These are phyloP conservation scores for Artemisia argyi DNA, from an alignment of 129 eudicot genomes.

Conservation along the genomic window DNA sequence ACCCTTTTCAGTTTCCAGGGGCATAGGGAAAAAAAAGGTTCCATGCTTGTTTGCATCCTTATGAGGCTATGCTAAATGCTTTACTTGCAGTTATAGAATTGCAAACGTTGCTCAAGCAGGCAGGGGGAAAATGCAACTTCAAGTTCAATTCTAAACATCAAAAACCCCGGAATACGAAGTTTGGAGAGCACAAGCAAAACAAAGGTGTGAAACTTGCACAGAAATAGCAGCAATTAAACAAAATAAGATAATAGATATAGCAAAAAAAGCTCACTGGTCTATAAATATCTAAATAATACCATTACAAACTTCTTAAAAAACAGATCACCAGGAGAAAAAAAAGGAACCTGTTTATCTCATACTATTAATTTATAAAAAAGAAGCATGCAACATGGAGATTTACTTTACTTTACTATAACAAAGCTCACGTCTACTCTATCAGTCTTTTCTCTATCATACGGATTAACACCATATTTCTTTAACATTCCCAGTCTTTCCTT, in stretches of 20 bases:
- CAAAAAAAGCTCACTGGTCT: not conserved
- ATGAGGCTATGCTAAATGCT: too few species aligned
- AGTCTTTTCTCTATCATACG: not conserved
- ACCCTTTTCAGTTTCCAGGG: too few species aligned
- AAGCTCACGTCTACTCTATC: not conserved
- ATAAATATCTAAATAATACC: conserved; percentile 2
- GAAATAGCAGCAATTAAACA: not conserved
- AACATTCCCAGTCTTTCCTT: not conserved
- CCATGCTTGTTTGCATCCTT: too few species aligned
- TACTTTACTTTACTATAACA: not conserved
- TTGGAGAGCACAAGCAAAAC: not conserved
- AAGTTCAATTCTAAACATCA: not conserved
- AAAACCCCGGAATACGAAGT: not conserved
- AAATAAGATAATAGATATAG: not conserved
- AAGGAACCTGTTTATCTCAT: not conserved
- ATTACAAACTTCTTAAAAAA: not conserved
- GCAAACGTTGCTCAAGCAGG: too few species aligned
- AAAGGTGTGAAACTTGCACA: not conserved
- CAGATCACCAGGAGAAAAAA: conserved; percentile 1
- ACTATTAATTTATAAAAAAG: not conserved
- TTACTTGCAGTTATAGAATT: too few species aligned
- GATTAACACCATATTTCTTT: not conserved
- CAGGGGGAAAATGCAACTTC: too few species aligned
- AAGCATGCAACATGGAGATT: not conserved
- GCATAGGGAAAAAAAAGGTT: too few species aligned